Conservation (phyloP, 805 yeast species). For the Cyberlindnera lachancei region DNA sequence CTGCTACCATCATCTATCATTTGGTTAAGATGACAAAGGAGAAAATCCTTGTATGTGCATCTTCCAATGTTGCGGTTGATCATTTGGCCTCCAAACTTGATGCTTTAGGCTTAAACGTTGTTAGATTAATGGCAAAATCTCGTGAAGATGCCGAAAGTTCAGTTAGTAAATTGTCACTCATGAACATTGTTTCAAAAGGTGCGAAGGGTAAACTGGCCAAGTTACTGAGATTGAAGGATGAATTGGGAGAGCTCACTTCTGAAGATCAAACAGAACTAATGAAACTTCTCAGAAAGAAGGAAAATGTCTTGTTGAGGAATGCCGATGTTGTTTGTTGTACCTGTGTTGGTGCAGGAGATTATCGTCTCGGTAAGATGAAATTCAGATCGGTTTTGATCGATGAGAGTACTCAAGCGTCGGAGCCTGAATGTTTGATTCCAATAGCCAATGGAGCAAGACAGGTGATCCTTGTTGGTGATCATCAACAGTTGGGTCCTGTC, state of each 20-base stretch:
- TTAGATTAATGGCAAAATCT: slow-evolving; percentile 66
- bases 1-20: slow-evolving; percentile 82
- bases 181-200: slow-evolving; percentile 37
- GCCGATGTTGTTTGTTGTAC: slow-evolving; percentile 86
- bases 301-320: slow-evolving; percentile 38
- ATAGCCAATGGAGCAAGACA: slow-evolving; percentile 85
- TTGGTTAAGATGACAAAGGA: slow-evolving; percentile 53
- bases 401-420: slow-evolving; percentile 91
- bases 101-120: slow-evolving; percentile 66
- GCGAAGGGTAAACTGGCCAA: slow-evolving; percentile 54
- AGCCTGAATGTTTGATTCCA: slow-evolving; percentile 87
- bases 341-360: slow-evolving; percentile 88
- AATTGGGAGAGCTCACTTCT: slow-evolving; percentile 59
- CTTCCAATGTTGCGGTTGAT: slow-evolving; percentile 92
- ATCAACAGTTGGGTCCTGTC: slow-evolving; percentile 92
- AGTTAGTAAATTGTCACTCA: slow-evolving; percentile 50
- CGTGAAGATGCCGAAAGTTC: slow-evolving; percentile 75
- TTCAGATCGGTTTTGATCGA: slow-evolving; percentile 83
- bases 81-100: slow-evolving; percentile 73
- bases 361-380: slow-evolving; percentile 42
- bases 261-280: slow-evolving; percentile 42
- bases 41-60: slow-evolving; percentile 82
- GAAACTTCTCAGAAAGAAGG: slow-evolving; percentile 38
- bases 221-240: slow-evolving; percentile 49
- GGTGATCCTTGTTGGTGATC: slow-evolving; percentile 88